A percentile compares a stretch with the other conserved stretches of the same genome.
Evolutionary conservation across 1,139 yeast genomes (phyloP).

Genomic region (Lodderomyces elongisporus): DNA sequence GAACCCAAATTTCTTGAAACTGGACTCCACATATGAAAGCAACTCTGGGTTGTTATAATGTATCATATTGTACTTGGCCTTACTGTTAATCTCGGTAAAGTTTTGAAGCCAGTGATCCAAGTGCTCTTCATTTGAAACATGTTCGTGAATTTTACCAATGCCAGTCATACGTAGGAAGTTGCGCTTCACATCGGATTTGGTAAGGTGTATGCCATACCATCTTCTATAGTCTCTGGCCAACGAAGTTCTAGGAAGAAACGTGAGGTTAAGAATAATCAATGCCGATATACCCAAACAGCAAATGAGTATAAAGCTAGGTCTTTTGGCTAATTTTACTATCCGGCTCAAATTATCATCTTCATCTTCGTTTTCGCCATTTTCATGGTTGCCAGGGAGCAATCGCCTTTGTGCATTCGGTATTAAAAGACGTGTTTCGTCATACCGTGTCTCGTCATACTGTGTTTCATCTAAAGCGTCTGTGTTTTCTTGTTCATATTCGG

Average conservation of each 20-base stretch:
- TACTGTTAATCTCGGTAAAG: constrained; percentile 17
- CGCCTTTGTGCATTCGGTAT: too few species aligned
- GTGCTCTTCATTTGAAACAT: constrained; percentile 24
- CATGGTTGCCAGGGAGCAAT: constrained; percentile 1
- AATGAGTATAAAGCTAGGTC: constrained; percentile 46
- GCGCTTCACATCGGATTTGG: constrained; percentile 61
- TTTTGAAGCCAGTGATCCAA: constrained; percentile 24
- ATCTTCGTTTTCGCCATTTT: constrained; percentile 6
- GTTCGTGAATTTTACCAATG: constrained; percentile 21
- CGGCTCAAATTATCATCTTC: constrained; percentile 13
- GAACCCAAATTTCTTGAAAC: constrained; percentile 27
- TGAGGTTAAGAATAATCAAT: constrained; percentile 54
- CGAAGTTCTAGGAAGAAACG: constrained; percentile 84
- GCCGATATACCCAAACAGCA: constrained; percentile 51
- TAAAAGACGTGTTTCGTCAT: too few species aligned
- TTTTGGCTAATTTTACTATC: constrained; percentile 21
- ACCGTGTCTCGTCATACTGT: too few species aligned
- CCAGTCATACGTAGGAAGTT: constrained; percentile 26
- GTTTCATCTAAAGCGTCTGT: too few species aligned
- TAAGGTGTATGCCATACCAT: constrained; percentile 58
- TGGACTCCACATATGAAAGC: constrained; percentile 20
- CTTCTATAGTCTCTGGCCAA: constrained; percentile 77
- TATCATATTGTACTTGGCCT: constrained; percentile 19
- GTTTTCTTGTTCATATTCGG: too few species aligned
- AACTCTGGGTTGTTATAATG: constrained; percentile 26